Evolutionary conservation across 164 flowering plant species (phyloP).

Genomic region (Platanus orientalis): DNA sequence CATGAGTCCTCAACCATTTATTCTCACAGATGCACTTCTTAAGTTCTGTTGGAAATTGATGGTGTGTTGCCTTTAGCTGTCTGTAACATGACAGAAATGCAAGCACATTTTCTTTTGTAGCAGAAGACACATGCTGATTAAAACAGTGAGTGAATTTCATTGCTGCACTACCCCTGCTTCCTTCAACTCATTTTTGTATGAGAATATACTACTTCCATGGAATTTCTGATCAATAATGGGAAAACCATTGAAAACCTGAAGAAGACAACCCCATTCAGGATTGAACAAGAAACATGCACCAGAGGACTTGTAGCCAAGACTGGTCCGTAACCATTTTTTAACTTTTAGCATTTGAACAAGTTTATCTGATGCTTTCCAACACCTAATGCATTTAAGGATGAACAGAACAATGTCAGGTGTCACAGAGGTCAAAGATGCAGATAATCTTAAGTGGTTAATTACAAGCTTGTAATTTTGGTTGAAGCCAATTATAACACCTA

Average conservation of each 20-base stretch:
- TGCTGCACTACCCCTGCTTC: slow-evolving; percentile 41
- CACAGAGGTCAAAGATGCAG: slow-evolving; percentile 17
- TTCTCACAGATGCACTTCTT: slow-evolving; percentile 25
- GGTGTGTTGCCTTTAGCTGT: slow-evolving; percentile 17
- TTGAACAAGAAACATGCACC: slow-evolving; percentile 38
- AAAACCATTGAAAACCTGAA: slow-evolving; percentile 33
- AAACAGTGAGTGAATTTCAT: slow-evolving; percentile 34
- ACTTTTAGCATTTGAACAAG: slow-evolving; percentile 21
- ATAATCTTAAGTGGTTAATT: slow-evolving; percentile 26
- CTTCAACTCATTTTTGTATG: slow-evolving; percentile 29
- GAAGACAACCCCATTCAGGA: slow-evolving; percentile 52
- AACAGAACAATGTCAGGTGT: slow-evolving; percentile 29
- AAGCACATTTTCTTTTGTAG: slow-evolving; percentile 30
- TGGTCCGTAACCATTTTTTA: slow-evolving; percentile 38
- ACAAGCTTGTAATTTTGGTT: slow-evolving; percentile 32
- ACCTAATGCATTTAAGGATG: slow-evolving; percentile 36
- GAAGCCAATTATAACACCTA: slow-evolving; percentile 51
- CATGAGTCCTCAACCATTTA: slow-evolving; percentile 57
- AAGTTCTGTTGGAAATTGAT: slow-evolving; percentile 29
- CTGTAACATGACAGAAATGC: slow-evolving; percentile 40
- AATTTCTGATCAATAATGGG: slow-evolving; percentile 33
- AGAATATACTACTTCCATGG: slow-evolving; percentile 33
- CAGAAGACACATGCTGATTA: slow-evolving; percentile 23
- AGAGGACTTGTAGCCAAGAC: slow-evolving; percentile 35
- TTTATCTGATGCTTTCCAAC: slow-evolving; percentile 8